phyloP scores from a whole-genome alignment of 2,329 filamentous ascomycete genomes.

The Venturia asperata region DNA sequence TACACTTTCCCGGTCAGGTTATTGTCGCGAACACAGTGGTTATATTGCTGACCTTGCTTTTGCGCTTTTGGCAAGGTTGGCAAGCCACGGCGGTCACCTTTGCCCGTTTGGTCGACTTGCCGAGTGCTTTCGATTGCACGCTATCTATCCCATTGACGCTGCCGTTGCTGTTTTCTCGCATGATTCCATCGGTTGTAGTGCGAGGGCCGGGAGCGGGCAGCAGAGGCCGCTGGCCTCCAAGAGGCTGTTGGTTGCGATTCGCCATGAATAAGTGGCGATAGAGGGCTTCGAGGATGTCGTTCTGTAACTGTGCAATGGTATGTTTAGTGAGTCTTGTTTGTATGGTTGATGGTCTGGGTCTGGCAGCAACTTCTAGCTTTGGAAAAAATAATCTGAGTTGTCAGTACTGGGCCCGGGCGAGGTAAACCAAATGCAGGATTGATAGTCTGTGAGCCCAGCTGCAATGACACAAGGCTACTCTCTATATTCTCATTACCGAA shows the following conservation, averaged over 20 bases:
- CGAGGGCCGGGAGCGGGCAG: not conserved
- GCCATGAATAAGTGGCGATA: not conserved
- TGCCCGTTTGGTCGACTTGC: constrained; percentile 3
- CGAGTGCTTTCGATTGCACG: not conserved
- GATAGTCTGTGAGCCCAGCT: constrained; percentile 3
- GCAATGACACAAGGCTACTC: constrained; percentile 3
- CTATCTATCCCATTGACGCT: not conserved
- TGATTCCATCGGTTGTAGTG: not conserved
- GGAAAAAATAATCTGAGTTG: not conserved
- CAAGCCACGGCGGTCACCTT: constrained; percentile 17
- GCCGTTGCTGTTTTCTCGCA: not conserved
- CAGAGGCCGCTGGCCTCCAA: not conserved
- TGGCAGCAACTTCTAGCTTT: not conserved
- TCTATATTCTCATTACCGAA: not conserved
- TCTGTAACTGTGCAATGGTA: not conserved
- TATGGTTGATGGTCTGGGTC: not conserved
- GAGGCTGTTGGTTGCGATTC: not conserved
- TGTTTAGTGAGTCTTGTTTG: not conserved
- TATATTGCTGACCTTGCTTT: constrained; percentile 17
- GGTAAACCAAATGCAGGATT: not conserved
- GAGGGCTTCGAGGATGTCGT: not conserved
- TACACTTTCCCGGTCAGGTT: constrained; percentile 19
- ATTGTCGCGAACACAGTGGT: not conserved
- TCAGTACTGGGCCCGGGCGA: not conserved
- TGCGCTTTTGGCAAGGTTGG: constrained; percentile 18